Percentiles rank a stretch among this genome's conserved stretches.
Conservation (phyloP, 1,284 basidiomycete genomes). For the Cryptococcus sp. region DNA sequence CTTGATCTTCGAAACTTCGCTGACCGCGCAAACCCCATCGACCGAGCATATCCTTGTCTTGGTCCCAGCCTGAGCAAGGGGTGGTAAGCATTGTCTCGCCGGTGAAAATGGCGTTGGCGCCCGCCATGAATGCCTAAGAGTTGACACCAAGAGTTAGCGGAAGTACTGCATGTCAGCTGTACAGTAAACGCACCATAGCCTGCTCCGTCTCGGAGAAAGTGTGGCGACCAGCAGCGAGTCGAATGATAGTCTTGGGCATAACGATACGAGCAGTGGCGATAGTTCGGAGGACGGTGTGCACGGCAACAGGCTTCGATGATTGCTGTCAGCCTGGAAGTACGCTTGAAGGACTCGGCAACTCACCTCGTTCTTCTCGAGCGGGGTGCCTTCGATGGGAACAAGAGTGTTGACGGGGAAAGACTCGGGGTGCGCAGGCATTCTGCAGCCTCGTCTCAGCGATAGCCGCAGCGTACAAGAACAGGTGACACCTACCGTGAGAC, state of each 20-base stretch:
- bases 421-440: constrained; percentile 93
- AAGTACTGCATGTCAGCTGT: neutral
- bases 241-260: constrained; percentile 88
- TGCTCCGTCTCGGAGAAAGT: constrained; percentile 89
- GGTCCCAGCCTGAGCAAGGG: constrained; percentile 89
- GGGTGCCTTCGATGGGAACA: constrained; percentile 63
- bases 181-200: constrained; percentile 65
- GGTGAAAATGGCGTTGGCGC: constrained; percentile 97
- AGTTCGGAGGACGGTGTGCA: constrained; percentile 85
- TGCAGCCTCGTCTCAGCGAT: constrained; percentile 42
- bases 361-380: constrained; percentile 60
- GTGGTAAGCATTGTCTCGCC: constrained; percentile 97
- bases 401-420: constrained; percentile 98
- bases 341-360: constrained; percentile 16
- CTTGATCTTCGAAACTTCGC: constrained; percentile 70
- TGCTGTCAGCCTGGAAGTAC: constrained; percentile 3
- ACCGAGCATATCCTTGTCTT: constrained; percentile 92
- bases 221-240: constrained; percentile 91
- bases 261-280: constrained; percentile 93
- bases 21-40: constrained; percentile 92
- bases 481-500: constrained; percentile 69
- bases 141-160: neutral
- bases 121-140: constrained; percentile 79
- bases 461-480: neutral
- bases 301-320: constrained; percentile 65